Conservation (phyloP, 441 rosid genomes). For the Capsella rubella region DNA sequence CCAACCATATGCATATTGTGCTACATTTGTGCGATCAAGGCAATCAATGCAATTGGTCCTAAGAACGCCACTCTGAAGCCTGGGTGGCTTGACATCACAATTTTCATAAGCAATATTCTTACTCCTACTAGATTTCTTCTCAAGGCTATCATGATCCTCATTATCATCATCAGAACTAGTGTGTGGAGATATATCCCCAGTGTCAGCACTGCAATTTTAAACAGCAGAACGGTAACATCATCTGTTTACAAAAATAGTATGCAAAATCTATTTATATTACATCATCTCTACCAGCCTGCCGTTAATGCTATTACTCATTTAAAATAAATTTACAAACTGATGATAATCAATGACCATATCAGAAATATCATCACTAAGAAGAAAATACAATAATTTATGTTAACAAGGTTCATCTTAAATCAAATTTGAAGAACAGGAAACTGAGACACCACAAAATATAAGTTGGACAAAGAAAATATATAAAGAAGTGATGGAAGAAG, state of each 20-base stretch:
- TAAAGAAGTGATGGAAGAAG: background rate
- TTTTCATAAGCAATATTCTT: constrained; percentile 50
- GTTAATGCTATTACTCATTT: constrained; percentile 11
- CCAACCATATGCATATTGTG: constrained; percentile 98
- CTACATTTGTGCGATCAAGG: constrained; percentile 99
- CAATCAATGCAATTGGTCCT: constrained; percentile 99
- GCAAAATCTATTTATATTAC: background rate
- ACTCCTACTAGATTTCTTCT: constrained; percentile 46
- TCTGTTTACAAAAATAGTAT: background rate
- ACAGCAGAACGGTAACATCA: constrained; percentile 27
- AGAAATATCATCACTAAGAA: background rate
- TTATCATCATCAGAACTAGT: constrained; percentile 49
- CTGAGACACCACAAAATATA: constrained; percentile 1
- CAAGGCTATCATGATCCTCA: constrained; percentile 51
- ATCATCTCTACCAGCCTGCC: background rate
- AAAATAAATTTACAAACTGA: background rate
- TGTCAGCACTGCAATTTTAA: constrained; percentile 52
- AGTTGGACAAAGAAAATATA: background rate
- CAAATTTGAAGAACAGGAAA: background rate
- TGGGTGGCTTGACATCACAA: constrained; percentile 59
- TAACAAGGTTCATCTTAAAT: constrained; percentile 16
- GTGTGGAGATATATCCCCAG: constrained; percentile 46
- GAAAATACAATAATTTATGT: constrained; percentile 11
- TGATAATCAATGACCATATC: background rate
- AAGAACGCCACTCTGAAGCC: constrained; percentile 84